A percentile compares a stretch with the other conserved stretches of the same genome.
These are phyloP conservation scores for Boletus sensibilis DNA, from an alignment of 768 basidiomycete species.

Conservation along the genomic window DNA sequence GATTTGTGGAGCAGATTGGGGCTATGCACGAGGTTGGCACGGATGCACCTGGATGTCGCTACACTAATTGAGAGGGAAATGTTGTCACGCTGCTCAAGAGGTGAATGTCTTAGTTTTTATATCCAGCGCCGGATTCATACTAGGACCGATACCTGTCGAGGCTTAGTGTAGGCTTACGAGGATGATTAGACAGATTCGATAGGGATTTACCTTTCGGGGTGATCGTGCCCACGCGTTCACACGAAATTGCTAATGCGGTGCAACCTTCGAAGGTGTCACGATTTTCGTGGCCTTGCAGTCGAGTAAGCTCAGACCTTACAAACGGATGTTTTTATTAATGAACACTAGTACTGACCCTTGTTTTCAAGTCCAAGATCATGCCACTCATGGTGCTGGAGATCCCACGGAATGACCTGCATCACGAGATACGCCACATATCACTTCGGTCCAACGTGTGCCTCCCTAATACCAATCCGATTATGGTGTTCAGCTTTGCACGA, in stretches of 20 bases:
- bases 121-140: constrained; percentile 3
- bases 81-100: background rate
- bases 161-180: constrained; percentile 9
- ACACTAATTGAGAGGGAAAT: constrained; percentile 3
- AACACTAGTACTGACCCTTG: background rate
- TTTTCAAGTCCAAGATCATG: background rate
- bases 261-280: too few species aligned
- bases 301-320: too few species aligned
- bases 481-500: background rate
- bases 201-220: constrained; percentile 26
- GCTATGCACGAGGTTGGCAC: constrained; percentile 1
- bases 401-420: background rate
- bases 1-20: background rate
- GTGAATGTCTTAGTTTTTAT: constrained; percentile 14
- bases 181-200: constrained; percentile 10
- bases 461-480: background rate
- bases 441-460: background rate
- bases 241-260: constrained; percentile 14
- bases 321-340: background rate
- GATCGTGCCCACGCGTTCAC: constrained; percentile 24
- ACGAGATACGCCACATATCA: background rate
- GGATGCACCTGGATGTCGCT: background rate
- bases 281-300: background rate
- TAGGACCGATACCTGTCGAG: background rate
- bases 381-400: background rate